Evolutionary conservation across 1,284 basidiomycete genomes (phyloP), one percentile per base, ranked within the genome.

Genomic region (Caloboletus firmus): DNA sequence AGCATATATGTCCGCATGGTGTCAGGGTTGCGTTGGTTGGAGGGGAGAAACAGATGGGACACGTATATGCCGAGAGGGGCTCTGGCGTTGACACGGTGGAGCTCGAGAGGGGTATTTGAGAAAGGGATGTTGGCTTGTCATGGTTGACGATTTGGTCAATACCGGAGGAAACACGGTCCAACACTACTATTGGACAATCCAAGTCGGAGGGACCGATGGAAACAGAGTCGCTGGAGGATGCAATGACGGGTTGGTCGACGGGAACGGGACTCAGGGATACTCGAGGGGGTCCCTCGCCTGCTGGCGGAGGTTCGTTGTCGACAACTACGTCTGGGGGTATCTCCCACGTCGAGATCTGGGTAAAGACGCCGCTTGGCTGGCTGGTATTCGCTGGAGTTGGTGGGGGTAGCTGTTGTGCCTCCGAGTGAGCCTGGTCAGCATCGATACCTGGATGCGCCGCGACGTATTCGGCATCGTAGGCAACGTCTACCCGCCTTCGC

Each of bases 1-100:
- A 91, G 57, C 83, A 82, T 42, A 91, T 78, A 58, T 91, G 89
- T 0, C 89, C 89, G 59, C 89, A 91, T 0, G 86, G 87, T 0
- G 87, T 89, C 50, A 91, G 69, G 0, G 87, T 88, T 20, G 89
- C 86, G 56, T 87, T 83, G 0, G 80, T 82, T 1, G 89, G 89
- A 1, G 86, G 78, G 35, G 76, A 83, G 74, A 90, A 89, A 65
- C 89, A 91, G 56, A 91, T 86, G 6, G 89, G 89, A 63, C 89
- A 91, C 0, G 78, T 79, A 62, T 89, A 90, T 3, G 78, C 71
- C 1, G 84, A 77, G 17, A 91, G 76, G 0, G 78, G 81, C 48
- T 87, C 82, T 3, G 67, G 63, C 20, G 28, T 9, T 12, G 52
- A 26, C 1, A 18, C 42, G 22, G 43, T 45, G 17, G 36, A n/a